These are phyloP conservation scores for Apiospora rasikravindrae DNA, from an alignment of 2,329 filamentous ascomycete species.

Conservation along the genomic window DNA sequence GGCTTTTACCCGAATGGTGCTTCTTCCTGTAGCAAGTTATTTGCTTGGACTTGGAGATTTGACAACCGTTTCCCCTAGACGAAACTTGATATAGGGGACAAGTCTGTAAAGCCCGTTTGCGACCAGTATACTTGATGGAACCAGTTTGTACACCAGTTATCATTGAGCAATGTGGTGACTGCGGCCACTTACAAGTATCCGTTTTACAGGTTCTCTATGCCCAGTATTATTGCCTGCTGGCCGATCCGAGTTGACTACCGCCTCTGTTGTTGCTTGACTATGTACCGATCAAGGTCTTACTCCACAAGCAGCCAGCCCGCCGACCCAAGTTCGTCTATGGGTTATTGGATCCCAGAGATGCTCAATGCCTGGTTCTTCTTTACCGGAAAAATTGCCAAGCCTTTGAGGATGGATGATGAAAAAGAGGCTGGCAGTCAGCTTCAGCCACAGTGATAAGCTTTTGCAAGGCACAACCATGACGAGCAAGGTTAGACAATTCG, in stretches of 20 bases:
- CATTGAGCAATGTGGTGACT: neutral
- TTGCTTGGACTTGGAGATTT: neutral
- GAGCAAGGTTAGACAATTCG: neutral
- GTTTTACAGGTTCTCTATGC: neutral
- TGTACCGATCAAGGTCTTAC: no score
- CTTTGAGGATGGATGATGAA: neutral
- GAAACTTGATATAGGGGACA: neutral
- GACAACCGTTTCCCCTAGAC: no score
- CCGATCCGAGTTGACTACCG: neutral
- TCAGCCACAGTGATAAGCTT: neutral
- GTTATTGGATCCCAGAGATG: neutral
- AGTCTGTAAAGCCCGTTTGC: neutral
- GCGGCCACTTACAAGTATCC: neutral
- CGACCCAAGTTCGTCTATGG: neutral
- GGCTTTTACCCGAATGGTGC: no score
- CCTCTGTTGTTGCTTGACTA: neutral
- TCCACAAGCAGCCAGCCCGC: neutral
- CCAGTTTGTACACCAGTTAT: neutral
- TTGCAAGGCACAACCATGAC: constrained; percentile 5
- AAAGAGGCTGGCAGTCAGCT: neutral
- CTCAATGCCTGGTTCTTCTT: neutral
- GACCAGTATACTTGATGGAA: neutral
- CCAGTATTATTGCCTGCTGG: neutral
- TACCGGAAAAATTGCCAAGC: neutral
- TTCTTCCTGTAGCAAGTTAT: neutral